Evolutionary conservation across 306 rosid species (phyloP), one percentile per base, ranked within the genome.

Genomic region (Cajanus cajan): DNA sequence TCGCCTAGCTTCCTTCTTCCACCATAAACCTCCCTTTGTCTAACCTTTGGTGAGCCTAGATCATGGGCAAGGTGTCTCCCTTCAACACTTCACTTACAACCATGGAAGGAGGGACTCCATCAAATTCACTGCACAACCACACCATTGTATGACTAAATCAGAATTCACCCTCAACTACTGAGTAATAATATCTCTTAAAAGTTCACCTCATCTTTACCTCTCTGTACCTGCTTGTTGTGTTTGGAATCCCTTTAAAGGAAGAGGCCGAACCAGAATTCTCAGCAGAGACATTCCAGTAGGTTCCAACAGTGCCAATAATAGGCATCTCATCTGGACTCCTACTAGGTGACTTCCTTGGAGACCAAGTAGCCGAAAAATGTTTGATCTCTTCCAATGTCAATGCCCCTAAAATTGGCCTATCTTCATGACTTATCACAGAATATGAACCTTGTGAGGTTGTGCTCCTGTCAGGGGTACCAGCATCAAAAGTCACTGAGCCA

Each of bases 371-470:
- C 19, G 94, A 85, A 80, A 89, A 88, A 74, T 89, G 94, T 59
- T 88, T 85, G 68, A 93, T 24, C 86, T 93, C 97, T 43, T 90
- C 96, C 34, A 89, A 81, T 2, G 92, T 90, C 39, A 93, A 82
- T 33, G 97, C 96, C 21, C 97, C 92, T 74, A 93, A 80, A 78
- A 90, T 90, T 8, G 97, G 98, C 83, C 97, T 90, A 48, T 92
- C 97, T 41, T 94, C 94, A 39, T 57, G 87, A 87, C 89, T 89
- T 55, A 77, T 76, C 34, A 59, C 79, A 33, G 96, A 92, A 85
- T 85, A 84, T 74, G 97, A 86, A 81, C 91, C 87, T 16, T 64
- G 88, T 28, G 93, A 82, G 69, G 31, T 66, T 86, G 25, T 66
- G 87, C 79, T 77, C 50, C 63, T 80, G 37, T 89, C 93, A 15